Conservation (phyloP, 2,329 filamentous ascomycete genomes). For the Phialophora chinensis region DNA sequence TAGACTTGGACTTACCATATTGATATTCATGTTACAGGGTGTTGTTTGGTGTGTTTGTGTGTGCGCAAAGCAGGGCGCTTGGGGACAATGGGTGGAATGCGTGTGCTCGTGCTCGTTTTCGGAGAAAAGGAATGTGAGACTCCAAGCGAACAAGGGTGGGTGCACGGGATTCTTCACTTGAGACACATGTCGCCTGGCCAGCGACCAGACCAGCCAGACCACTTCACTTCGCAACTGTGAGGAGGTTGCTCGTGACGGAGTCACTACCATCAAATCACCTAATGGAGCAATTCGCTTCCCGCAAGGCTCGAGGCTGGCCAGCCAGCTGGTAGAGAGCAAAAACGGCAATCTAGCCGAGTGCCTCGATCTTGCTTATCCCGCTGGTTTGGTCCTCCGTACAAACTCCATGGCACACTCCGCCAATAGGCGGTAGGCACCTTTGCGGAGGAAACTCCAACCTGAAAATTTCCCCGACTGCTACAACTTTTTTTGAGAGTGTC, state of each 20-base stretch:
- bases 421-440: not conserved
- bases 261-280: not conserved
- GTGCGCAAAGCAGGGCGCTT: not conserved
- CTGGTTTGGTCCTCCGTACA: not conserved
- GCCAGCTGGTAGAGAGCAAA: too few species aligned
- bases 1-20: not conserved
- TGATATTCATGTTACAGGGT: not conserved
- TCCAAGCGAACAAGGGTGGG: not conserved
- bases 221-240: not conserved
- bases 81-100: not conserved
- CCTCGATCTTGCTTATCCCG: too few species aligned
- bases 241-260: not conserved
- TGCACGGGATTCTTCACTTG: not conserved
- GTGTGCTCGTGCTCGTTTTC: not conserved
- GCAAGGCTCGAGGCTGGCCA: not conserved
- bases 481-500: not conserved
- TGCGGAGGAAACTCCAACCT: conserved; percentile 3
- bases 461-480: conserved; percentile 7
- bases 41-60: not conserved
- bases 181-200: not conserved
- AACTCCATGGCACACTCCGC: not conserved
- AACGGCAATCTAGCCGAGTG: too few species aligned
- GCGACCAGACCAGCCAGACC: not conserved
- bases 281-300: not conserved
- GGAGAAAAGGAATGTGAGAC: not conserved